phyloP scores from a whole-genome alignment of 306 rosid species.

The Vigna nakashimae region DNA sequence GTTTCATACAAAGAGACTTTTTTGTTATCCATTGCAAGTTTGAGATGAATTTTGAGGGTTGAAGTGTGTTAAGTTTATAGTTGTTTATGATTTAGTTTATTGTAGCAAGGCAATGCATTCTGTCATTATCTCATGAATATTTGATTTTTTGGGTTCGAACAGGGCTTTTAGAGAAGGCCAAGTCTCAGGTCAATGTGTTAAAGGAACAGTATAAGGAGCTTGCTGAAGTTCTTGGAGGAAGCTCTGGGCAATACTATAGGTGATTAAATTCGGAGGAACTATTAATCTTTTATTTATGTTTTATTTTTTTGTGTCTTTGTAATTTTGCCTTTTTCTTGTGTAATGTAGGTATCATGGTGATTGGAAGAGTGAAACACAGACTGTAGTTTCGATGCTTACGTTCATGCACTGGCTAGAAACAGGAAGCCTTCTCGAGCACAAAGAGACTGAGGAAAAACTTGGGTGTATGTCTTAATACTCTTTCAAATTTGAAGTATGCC shows the following conservation, averaged over 20 bases:
- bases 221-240: constrained; percentile 68
- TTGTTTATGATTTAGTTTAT: constrained; percentile 15
- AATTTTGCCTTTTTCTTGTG: neutral
- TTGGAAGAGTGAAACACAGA: constrained; percentile 92
- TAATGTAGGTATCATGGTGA: constrained; percentile 82
- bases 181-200: constrained; percentile 66
- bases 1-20: neutral
- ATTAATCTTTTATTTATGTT: neutral
- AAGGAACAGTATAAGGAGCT: constrained; percentile 79
- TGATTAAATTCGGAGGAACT: constrained; percentile 24
- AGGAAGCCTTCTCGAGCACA: constrained; percentile 77
- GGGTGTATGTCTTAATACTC: constrained; percentile 66
- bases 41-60: neutral
- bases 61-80: neutral
- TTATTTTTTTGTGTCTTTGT: constrained; percentile 19
- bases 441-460: constrained; percentile 78
- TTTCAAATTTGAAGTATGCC: neutral
- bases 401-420: constrained; percentile 96
- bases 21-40: neutral
- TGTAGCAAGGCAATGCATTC: neutral
- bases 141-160: constrained; percentile 6
- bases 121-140: neutral
- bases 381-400: constrained; percentile 83
- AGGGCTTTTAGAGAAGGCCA: constrained; percentile 87
- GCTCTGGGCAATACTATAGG: constrained; percentile 78